Evolutionary conservation across 1,284 basidiomycete genomes (phyloP).

Genomic region (Sporisorium iseilematis-ciliati): DNA sequence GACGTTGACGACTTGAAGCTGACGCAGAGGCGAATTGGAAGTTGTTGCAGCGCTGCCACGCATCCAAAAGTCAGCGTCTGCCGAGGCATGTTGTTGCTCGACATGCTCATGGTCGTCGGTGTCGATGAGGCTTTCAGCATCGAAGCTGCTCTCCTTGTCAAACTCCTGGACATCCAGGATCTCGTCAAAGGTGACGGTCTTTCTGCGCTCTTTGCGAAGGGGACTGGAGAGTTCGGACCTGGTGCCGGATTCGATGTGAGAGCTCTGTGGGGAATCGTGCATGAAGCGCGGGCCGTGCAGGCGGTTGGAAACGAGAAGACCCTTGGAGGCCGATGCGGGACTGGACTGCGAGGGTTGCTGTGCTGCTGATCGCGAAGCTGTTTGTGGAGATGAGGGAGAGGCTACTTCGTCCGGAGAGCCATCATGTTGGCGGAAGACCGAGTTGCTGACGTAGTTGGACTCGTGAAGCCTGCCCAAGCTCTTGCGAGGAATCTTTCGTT

Average conservation of each 20-base stretch:
- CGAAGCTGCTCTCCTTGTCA: constrained; percentile 64
- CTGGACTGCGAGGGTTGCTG: constrained; percentile 2
- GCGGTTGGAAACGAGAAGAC: constrained; percentile 82
- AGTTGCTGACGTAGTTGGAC: constrained; percentile 61
- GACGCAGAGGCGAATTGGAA: constrained; percentile 1
- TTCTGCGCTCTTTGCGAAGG: constrained; percentile 49
- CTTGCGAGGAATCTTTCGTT: constrained; percentile 49
- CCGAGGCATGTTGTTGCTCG: constrained; percentile 12
- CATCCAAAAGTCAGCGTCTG: constrained; percentile 39
- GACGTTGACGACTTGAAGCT: constrained; percentile 49
- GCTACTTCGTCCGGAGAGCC: constrained; percentile 56
- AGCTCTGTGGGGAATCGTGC: constrained; percentile 21
- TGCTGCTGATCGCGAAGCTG: constrained; percentile 7
- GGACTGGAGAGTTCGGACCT: constrained; percentile 11
- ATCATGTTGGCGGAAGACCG: constrained; percentile 76
- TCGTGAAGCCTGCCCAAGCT: constrained; percentile 52
- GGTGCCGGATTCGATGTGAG: neutral
- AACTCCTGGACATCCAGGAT: constrained; percentile 85
- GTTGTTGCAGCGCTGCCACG: neutral
- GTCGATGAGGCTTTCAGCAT: constrained; percentile 47
- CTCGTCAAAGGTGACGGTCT: constrained; percentile 85
- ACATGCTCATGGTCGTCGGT: constrained; percentile 17
- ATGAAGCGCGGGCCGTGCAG: constrained; percentile 78
- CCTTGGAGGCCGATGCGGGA: constrained; percentile 71
- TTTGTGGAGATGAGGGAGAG: constrained; percentile 16